Evolutionary conservation across 352 stramenopile species (phyloP).

Genomic region (Globisporangium solare): DNA sequence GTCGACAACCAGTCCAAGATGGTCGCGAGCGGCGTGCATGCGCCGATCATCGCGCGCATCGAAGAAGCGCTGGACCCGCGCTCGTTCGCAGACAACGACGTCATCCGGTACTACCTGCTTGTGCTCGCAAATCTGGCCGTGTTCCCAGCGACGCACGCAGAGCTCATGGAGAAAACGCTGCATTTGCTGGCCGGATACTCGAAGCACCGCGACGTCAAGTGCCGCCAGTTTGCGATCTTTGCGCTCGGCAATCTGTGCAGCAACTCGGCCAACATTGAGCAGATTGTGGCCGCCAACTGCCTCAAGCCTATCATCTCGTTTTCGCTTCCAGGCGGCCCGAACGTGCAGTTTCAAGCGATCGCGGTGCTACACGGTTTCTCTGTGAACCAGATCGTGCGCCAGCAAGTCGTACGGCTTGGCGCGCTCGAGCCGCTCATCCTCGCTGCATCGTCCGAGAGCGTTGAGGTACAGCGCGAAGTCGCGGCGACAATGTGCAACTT

Average conservation of each 20-base stretch:
- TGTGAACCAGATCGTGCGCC: conserved; percentile 85
- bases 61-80: conserved; percentile 90
- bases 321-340: conserved; percentile 90
- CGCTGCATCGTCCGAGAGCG: conserved; percentile 82
- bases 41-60: conserved; percentile 85
- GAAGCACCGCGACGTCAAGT: conserved; percentile 95
- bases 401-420: conserved; percentile 90
- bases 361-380: conserved; percentile 90
- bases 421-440: conserved; percentile 94
- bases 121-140: conserved; percentile 93
- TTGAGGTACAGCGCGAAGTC: conserved; percentile 95
- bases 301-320: conserved; percentile 94
- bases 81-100: conserved; percentile 91
- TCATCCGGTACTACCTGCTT: conserved; percentile 93
- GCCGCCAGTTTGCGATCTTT: conserved; percentile 95
- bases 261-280: conserved; percentile 88
- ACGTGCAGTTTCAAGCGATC: conserved; percentile 97
- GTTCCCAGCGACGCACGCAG: conserved; percentile 72
- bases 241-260: conserved; percentile 93
- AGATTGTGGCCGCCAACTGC: conserved; percentile 83
- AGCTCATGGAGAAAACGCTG: conserved; percentile 75
- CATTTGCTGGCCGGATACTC: conserved; percentile 90
- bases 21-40: conserved; percentile 81
- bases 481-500: conserved; percentile 94
- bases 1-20: conserved; percentile 92